phyloP scores from a whole-genome alignment of 495 filamentous ascomycete species.

The Penicillium cinerascens region DNA sequence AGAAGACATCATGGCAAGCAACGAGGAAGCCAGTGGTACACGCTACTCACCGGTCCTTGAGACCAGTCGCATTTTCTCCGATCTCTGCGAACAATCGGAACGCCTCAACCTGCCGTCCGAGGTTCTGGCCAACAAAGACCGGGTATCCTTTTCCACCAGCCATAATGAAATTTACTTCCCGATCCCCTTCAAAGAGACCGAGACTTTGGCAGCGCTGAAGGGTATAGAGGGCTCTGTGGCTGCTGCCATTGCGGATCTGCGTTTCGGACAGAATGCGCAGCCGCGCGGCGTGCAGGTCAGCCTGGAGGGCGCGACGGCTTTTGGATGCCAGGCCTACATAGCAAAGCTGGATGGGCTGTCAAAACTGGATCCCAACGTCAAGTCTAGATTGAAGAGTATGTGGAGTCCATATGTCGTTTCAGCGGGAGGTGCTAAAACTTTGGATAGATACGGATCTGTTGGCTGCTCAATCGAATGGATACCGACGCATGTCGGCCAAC shows the following conservation, averaged over 20 bases:
- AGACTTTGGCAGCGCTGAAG: conserved; percentile 64
- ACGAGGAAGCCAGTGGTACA: conserved; percentile 1
- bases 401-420: not conserved
- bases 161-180: conserved; percentile 53
- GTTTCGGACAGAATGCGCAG: conserved; percentile 35
- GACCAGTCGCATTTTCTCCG: conserved; percentile 41
- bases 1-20: conserved; percentile 13
- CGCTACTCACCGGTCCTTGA: conserved; percentile 42
- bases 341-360: conserved; percentile 66
- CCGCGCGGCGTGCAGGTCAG: conserved; percentile 53
- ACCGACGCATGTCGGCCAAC: conserved; percentile 72
- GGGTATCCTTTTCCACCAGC: conserved; percentile 40
- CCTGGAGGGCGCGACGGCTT: conserved; percentile 61
- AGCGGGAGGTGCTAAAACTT: not conserved
- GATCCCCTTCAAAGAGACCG: conserved; percentile 68
- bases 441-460: conserved; percentile 64
- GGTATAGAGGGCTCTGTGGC: conserved; percentile 66
- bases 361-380: conserved; percentile 58
- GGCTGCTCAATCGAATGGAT: conserved; percentile 65
- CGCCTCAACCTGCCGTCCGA: conserved; percentile 35
- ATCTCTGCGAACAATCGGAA: conserved; percentile 39
- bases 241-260: conserved; percentile 59
- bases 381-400: conserved; percentile 60
- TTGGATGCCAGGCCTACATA: conserved; percentile 70
- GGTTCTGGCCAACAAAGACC: conserved; percentile 32